Conservation (phyloP, 2,329 filamentous ascomycete species). For the Penicillium sp. region DNA sequence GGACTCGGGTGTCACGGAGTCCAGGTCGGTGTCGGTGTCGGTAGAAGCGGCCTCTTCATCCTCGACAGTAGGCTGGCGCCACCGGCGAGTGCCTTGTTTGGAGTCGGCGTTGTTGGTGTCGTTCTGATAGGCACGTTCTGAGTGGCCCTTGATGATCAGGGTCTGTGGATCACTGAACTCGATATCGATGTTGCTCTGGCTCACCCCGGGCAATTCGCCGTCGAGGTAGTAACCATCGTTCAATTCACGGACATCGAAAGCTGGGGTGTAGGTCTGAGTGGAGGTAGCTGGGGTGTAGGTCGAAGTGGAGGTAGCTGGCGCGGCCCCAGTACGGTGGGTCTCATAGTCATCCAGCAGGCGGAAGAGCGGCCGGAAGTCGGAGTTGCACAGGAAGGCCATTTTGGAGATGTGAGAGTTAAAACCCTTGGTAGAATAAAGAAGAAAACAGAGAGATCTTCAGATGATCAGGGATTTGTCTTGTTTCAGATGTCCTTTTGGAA, state of each 20-base stretch:
- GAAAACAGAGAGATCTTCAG: conserved; percentile 1
- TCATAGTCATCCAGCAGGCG: conserved; percentile 44
- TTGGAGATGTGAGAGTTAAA: conserved; percentile 12
- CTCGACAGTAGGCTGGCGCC: conserved; percentile 52
- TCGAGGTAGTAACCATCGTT: conserved; percentile 43
- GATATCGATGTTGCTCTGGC: conserved; percentile 45
- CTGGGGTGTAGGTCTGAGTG: conserved; percentile 35
- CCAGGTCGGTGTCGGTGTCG: conserved; percentile 3
- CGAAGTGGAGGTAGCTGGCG: conserved; percentile 12
- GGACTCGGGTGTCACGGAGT: conserved; percentile 10
- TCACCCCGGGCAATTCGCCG: conserved; percentile 46
- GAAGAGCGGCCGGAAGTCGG: conserved; percentile 43
- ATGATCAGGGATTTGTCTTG: not conserved
- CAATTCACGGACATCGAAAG: conserved; percentile 47
- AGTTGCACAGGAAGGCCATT: conserved; percentile 42
- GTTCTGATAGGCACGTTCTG: conserved; percentile 33
- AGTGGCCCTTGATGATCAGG: conserved; percentile 43
- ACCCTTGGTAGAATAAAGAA: no score
- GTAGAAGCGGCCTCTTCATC: conserved; percentile 40
- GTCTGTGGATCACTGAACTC: conserved; percentile 48
- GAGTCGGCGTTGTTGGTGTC: conserved; percentile 16
- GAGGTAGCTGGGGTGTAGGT: conserved; percentile 29
- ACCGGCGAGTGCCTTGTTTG: conserved; percentile 25
- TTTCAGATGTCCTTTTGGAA: not conserved
- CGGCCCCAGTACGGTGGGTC: conserved; percentile 29